These are phyloP conservation scores for Pyrus hybrid DNA, from an alignment of 331 rosid species.

Conservation along the genomic window DNA sequence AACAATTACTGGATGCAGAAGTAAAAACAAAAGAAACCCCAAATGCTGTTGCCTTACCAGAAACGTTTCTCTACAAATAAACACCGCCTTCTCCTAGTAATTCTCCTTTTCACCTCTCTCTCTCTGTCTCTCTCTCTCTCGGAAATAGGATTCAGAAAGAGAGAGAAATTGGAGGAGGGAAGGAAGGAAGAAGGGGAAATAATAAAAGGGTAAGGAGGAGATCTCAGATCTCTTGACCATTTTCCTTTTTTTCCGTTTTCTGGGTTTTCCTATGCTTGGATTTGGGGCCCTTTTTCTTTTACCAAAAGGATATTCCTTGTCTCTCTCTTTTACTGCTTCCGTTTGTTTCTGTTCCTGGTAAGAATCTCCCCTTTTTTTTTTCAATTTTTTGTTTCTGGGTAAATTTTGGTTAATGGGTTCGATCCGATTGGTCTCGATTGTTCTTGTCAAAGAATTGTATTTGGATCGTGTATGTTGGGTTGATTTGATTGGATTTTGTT, in stretches of 20 bases:
- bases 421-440: slow-evolving; percentile 12
- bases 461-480: slow-evolving; percentile 11
- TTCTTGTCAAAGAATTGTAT: background rate
- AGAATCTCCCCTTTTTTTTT: slow-evolving; percentile 9
- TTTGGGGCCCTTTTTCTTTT: slow-evolving; percentile 32
- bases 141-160: slow-evolving; percentile 5
- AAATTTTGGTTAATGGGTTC: background rate
- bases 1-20: background rate
- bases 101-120: background rate
- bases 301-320: slow-evolving; percentile 31
- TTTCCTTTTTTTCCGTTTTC: background rate
- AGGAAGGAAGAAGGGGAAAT: background rate
- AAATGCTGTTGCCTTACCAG: background rate
- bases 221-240: slow-evolving; percentile 38
- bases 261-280: slow-evolving; percentile 21
- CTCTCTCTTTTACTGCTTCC: background rate
- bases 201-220: slow-evolving; percentile 22
- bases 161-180: slow-evolving; percentile 20
- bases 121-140: background rate
- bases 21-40: background rate
- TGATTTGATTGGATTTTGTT: background rate
- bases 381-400: background rate
- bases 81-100: background rate
- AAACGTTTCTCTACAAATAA: background rate
- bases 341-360: slow-evolving; percentile 33